Percentiles rank a stretch among this genome's conserved stretches.
Evolutionary conservation across 139 green algal species (phyloP).

Genomic region (Edaphochlamys debaryana): DNA sequence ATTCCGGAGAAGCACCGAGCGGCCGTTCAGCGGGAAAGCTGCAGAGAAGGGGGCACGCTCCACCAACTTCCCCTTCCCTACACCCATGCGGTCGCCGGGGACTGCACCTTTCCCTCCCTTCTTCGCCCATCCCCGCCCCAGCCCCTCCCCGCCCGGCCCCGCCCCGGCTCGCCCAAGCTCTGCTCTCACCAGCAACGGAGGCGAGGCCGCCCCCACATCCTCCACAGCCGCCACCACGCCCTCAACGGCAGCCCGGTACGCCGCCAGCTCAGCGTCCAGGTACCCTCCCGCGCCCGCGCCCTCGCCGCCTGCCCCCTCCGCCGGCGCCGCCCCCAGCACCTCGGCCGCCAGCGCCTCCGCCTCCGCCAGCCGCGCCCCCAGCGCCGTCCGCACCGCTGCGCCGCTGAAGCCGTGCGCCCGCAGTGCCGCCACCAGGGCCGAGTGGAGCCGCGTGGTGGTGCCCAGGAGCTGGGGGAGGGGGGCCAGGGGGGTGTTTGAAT

Average conservation of each 20-base stretch:
- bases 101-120: too few relatives aligned
- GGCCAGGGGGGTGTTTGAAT: too few relatives aligned
- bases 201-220: background rate
- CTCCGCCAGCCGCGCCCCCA: constrained; percentile 35
- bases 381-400: constrained; percentile 27
- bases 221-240: constrained; percentile 19
- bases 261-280: constrained; percentile 2
- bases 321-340: constrained; percentile 36
- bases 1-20: too few relatives aligned
- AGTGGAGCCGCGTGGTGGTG: constrained; percentile 19
- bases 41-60: too few relatives aligned
- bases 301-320: background rate
- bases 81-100: too few relatives aligned
- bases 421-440: constrained; percentile 49
- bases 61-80: too few relatives aligned
- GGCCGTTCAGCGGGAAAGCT: too few relatives aligned
- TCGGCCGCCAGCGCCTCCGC: background rate
- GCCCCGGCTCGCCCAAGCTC: too few relatives aligned
- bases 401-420: constrained; percentile 41
- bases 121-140: too few relatives aligned
- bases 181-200: constrained; percentile 18
- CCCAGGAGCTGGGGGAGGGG: too few relatives aligned
- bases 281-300: background rate
- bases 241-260: constrained; percentile 29
- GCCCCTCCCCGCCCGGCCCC: too few relatives aligned